Evolutionary conservation across 2,329 filamentous ascomycete species (phyloP), one percentile per base, ranked within the genome.

Genomic region (Scedosporium dehoogii): DNA sequence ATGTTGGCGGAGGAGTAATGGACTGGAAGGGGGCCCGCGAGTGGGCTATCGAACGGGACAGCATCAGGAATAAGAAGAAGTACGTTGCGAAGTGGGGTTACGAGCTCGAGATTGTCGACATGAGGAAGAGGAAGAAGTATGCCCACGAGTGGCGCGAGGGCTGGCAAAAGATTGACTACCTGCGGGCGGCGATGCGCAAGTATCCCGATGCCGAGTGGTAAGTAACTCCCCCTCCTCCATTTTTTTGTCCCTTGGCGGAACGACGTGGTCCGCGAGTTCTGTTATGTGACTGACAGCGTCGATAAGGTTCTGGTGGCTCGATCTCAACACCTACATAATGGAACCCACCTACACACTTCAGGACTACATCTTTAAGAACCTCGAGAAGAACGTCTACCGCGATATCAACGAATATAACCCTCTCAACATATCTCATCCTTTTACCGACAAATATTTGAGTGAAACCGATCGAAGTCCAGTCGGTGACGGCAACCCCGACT

Each of bases 91-190:
- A 82, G 72, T 97, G 94, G 92, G 94, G 94, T 14, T 97, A 99
- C 73, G 89, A 97, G 65, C 79, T 99, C 63, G 94, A 99, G 73
- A 89, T 97, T 71, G 91, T 96, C 67, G 96, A 99, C 74, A 96
- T 99, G 92, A 93, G 92, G 78, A 96, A 92, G 61, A 96, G 97
- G 83, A 97, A 97, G 78, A 87, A 92, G 67, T 99, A 99, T 73
- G 93, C 94, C 29, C 94, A 99, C 76, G 94, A 99, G 76, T 99
- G 94, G 94, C 85, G 94, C 70, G 94, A 99, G 76, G 96, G 93
- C 73, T 99, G 94, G 94, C 94, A 99, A 76, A 99, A 97, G 80
- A 92, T 97, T 65, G 94, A 99, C 73, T 91, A 91, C 51, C 86
- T 99, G 69, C 86, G 93, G 64, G 90, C 91, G 65, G 87, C 89